phyloP scores from a whole-genome alignment of 768 basidiomycete species.

The Infundibulicybe gibba region DNA sequence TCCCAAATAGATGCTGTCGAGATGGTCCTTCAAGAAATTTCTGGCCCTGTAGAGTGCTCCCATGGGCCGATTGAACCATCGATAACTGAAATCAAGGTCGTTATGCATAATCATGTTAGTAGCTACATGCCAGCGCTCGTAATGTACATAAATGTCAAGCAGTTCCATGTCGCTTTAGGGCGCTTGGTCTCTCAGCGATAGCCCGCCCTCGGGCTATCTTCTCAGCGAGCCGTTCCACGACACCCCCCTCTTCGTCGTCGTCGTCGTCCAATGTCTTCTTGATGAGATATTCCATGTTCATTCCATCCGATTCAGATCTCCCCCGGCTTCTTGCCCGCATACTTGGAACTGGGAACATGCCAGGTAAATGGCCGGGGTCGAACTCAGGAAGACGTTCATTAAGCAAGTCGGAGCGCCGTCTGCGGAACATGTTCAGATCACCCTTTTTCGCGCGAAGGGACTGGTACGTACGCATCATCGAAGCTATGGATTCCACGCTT shows the following conservation, averaged over 20 bases:
- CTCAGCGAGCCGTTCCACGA: conserved; percentile 62
- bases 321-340: conserved; percentile 40
- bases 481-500: conserved; percentile 64
- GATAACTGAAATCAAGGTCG: no score
- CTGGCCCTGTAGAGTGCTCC: no score
- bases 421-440: conserved; percentile 18
- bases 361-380: conserved; percentile 30
- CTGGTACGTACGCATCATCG: conserved; percentile 64
- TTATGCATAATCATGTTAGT: no score
- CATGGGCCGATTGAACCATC: no score
- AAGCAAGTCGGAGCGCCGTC: conserved; percentile 66
- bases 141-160: conserved; percentile 21
- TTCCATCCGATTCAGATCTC: conserved; percentile 37
- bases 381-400: conserved; percentile 75
- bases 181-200: conserved; percentile 39
- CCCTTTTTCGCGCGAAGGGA: conserved; percentile 1
- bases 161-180: conserved; percentile 66
- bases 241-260: conserved; percentile 41
- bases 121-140: no score
- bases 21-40: no score
- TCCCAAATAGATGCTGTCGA: no score
- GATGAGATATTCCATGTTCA: conserved; percentile 66
- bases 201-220: conserved; percentile 51
- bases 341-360: conserved; percentile 58
- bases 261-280: conserved; percentile 61